Base-by-base conservation (phyloP, 2,329 filamentous ascomycete species). In the Fusarium buxicola region DNA sequence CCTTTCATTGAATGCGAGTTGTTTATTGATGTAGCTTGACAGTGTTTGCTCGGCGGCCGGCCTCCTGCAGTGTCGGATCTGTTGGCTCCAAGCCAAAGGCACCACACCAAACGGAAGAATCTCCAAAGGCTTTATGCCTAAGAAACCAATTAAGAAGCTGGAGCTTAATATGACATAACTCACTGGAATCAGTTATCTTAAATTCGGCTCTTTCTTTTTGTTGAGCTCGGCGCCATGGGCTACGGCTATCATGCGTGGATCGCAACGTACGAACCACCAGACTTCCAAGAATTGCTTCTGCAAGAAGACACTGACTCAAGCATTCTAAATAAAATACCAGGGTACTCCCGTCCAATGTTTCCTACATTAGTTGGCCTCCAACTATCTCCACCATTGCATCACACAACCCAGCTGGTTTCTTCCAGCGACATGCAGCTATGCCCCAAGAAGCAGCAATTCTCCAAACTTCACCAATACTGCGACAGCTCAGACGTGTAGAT, bases 31-130 rank as follows among this genome's bases (percentile, higher is more conserved):
- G 24, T 11, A n/a, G n/a, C 6, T 5, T 31, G 27, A 16, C 16
- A 34, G 36, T 53, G 48, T 53, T 46, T 27, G 12, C 11, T 35
- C 11, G 39, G 27, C 32, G 24, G 51, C 3, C n/a, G 13, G 25
- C 36, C 16, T 15, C 34, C 30, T 6, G 45, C 52, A 59, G 45
- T 51, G 52, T 28, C 34, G 35, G 25, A 16, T 12, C 31, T 16
- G 31, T n/a, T 38, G 16, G 18, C 7, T 3, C 2, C 11, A 18
- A 2, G 15, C 27, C 9, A 7, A 5, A 12, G 6, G 21, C 15
- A 7, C 18, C 15, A 7, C 12, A 8, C 15, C n/a, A 8, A 28
- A 40, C 27, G 7, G 12, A 3, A 3, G 4, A 11, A 36, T 27
- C 28, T 28, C n/a, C n/a, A n/a, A n/a, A n/a, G n/a, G n/a, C n/a